Evolutionary conservation across 1,139 yeast genomes (phyloP), one percentile per base, ranked within the genome.

Genomic region (Pichia sp.): DNA sequence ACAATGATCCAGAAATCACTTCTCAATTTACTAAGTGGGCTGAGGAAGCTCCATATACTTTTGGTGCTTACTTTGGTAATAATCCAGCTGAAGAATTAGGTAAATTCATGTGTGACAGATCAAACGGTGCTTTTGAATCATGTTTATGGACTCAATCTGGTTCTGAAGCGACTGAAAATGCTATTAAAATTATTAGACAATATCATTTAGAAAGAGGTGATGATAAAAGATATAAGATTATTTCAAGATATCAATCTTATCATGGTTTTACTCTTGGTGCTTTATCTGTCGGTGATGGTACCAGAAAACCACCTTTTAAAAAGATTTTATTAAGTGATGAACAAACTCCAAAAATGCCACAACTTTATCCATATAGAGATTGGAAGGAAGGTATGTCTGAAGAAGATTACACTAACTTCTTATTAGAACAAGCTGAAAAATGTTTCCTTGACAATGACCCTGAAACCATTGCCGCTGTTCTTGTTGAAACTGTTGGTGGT

Each of bases 261-360:
- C 83, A 78, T 55, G 83, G 83, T 23, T 77, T 66, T 60, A 73
- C 82, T 34, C 56, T 75, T 46, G 82, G 80, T 46, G 71, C 80
- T 31, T 63, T 76, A 51, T 72, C 82, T 11, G 64, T 78, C 43
- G 68, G 71, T 54, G 69, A 68, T 38, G 57, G 58, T 51, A 53
- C 68, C 31, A 68, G 79, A 60, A 65, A 69, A 39, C 60, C 59
- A 16, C 65, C 67, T 25, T 75, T 73, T 54, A 54, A 64, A 37
- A 73, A 69, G 36, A 70, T 76, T 50, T 50, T 60, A 46, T 56
- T 65, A 56, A 70, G 76, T 10, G 62, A 61, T 31, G 66, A 67
- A 24, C 64, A 64, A 49, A 66, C 70, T 31, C 75, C 74, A 51
- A 74, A 76, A 58, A 65, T 72, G 47, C 63, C 68, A 2, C 72